A percentile compares a stretch with the other conserved stretches of the same genome.
Evolutionary conservation across 148 eudicot genomes (phyloP).

Genomic region (Chenopodium quinoa): DNA sequence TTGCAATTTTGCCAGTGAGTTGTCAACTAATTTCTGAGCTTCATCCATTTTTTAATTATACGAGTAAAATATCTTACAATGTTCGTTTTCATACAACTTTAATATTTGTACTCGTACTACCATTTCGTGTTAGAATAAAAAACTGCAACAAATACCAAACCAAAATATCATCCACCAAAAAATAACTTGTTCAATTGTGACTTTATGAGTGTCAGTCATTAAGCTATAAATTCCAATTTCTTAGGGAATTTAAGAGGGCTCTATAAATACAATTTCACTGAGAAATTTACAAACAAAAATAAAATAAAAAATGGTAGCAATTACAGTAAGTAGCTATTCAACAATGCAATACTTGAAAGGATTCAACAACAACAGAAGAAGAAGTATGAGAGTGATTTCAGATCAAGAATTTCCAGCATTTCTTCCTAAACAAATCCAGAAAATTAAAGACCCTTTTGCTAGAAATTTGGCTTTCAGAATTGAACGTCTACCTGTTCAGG

Average conservation of each 20-base stretch:
- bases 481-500: conserved; percentile 72
- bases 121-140: no score
- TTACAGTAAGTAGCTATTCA: conserved; percentile 1
- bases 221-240: no score
- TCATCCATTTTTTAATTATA: background rate
- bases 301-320: background rate
- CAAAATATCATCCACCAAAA: no score
- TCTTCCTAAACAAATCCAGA: conserved; percentile 69
- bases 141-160: no score
- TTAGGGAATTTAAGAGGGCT: no score
- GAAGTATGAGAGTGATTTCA: conserved; percentile 26
- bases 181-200: no score
- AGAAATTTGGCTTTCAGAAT: conserved; percentile 65
- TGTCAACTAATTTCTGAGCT: background rate
- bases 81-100: no score
- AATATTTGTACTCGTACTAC: no score
- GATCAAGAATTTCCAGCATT: conserved; percentile 60
- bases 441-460: conserved; percentile 77
- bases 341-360: conserved; percentile 12
- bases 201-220: no score
- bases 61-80: no score
- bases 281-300: no score
- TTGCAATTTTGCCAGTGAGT: background rate
- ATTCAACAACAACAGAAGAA: conserved; percentile 5
- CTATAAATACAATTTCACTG: background rate